These are phyloP conservation scores for Tricholoma furcatifolium DNA, from an alignment of 768 basidiomycete species.

Conservation along the genomic window DNA sequence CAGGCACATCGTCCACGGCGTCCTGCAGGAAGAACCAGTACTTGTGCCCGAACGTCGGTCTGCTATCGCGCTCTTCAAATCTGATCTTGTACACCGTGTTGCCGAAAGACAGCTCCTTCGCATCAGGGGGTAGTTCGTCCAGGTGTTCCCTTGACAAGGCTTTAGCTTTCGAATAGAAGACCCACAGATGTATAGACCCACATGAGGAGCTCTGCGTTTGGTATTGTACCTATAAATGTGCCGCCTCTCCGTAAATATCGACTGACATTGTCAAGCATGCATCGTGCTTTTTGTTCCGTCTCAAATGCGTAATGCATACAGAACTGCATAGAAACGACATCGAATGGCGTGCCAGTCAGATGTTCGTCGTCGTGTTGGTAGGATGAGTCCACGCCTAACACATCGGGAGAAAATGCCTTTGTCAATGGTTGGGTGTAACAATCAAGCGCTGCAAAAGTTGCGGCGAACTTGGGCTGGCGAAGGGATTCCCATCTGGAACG, in stretches of 20 bases:
- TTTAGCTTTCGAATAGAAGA: constrained; percentile 1
- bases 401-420: constrained; percentile 61
- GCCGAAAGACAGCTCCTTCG: constrained; percentile 77
- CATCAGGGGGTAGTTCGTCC: constrained; percentile 63
- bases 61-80: constrained; percentile 69
- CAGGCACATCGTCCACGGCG: constrained; percentile 96
- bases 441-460: constrained; percentile 82
- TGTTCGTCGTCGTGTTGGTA: constrained; percentile 14
- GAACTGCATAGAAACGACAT: constrained; percentile 98
- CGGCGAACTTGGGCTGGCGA: constrained; percentile 61
- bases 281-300: constrained; percentile 77
- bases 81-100: constrained; percentile 88
- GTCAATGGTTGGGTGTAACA: constrained; percentile 79
- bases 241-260: constrained; percentile 80
- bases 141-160: constrained; percentile 58
- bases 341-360: constrained; percentile 58
- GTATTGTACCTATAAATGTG: constrained; percentile 95
- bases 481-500: constrained; percentile 60
- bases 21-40: constrained; percentile 94
- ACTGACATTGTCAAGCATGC: constrained; percentile 91
- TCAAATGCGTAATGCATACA: constrained; percentile 99
- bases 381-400: constrained; percentile 37
- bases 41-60: constrained; percentile 80
- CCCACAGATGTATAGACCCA: constrained; percentile 39
- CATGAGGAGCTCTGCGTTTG: constrained; percentile 84